A percentile compares a stretch with the other conserved stretches of the same genome.
phyloP scores from a whole-genome alignment of 2,329 filamentous ascomycete species.

The Pseudogymnoascus sp. region DNA sequence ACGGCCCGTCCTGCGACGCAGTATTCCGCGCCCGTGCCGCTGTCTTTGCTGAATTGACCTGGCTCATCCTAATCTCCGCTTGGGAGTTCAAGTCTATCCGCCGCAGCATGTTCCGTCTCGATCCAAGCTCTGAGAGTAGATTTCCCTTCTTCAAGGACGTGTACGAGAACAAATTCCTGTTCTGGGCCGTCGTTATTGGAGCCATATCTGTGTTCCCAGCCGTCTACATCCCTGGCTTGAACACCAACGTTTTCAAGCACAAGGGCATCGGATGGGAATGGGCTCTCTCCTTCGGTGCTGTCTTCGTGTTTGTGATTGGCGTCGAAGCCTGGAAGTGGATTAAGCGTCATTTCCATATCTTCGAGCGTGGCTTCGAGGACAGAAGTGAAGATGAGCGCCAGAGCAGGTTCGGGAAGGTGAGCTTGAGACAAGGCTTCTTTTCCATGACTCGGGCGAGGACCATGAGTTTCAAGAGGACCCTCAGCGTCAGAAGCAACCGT shows the following conservation, averaged over 20 bases:
- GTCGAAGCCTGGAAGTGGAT: constrained; percentile 54
- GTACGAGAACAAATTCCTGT: constrained; percentile 52
- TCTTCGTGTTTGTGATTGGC: constrained; percentile 49
- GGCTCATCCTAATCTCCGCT: constrained; percentile 46
- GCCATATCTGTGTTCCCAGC: constrained; percentile 46
- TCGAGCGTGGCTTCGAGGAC: constrained; percentile 24
- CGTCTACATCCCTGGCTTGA: constrained; percentile 57
- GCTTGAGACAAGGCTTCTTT: constrained; percentile 27
- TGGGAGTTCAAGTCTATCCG: constrained; percentile 53
- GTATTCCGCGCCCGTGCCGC: constrained; percentile 48
- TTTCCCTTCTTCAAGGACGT: constrained; percentile 35
- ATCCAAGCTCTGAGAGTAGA: constrained; percentile 31
- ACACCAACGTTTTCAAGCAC: constrained; percentile 54
- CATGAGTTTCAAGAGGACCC: constrained; percentile 7
- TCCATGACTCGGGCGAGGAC: constrained; percentile 24
- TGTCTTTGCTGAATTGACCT: constrained; percentile 48
- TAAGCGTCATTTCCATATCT: constrained; percentile 37
- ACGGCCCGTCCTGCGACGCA: constrained; percentile 38
- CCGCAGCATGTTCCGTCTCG: constrained; percentile 48
- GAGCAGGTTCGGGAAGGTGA: constrained; percentile 15
- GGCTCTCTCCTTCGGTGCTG: constrained; percentile 49
- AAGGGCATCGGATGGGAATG: constrained; percentile 56
- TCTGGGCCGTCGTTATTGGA: constrained; percentile 45
- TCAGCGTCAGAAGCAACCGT: not conserved
- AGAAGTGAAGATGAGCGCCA: constrained; percentile 9